These are phyloP conservation scores for Anthracocystis walkeri DNA, from an alignment of 1,284 basidiomycete genomes.

Conservation along the genomic window DNA sequence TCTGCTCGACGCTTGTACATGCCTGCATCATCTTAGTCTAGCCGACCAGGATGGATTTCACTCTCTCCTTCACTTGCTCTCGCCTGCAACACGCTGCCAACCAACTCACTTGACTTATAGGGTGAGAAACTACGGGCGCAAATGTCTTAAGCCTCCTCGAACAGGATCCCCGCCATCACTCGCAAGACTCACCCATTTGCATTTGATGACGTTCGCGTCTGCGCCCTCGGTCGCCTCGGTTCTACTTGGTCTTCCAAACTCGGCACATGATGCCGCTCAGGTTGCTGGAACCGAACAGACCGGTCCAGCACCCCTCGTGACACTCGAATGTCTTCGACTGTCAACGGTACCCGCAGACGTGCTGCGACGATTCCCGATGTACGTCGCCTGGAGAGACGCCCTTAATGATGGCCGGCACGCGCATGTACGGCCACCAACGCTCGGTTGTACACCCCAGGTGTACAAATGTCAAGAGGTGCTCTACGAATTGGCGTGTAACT, in stretches of 20 bases:
- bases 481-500: not conserved
- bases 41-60: not conserved
- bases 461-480: not conserved
- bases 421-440: too few relatives aligned
- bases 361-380: not conserved
- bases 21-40: not conserved
- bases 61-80: not conserved
- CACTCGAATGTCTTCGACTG: not conserved
- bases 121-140: not conserved
- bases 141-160: not conserved
- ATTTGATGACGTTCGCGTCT: not conserved
- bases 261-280: not conserved
- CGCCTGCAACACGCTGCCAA: not conserved
- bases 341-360: not conserved
- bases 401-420: too few relatives aligned
- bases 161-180: not conserved
- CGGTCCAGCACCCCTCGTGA: not conserved
- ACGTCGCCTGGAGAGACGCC: not conserved
- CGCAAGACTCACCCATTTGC: not conserved
- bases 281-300: not conserved
- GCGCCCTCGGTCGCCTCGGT: not conserved
- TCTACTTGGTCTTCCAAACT: not conserved
- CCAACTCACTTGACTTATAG: not conserved
- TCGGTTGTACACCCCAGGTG: too few relatives aligned
- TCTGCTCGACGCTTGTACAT: not conserved